These are phyloP conservation scores for Bipolaris victoriae DNA, from an alignment of 2,329 filamentous ascomycete species.

Conservation along the genomic window DNA sequence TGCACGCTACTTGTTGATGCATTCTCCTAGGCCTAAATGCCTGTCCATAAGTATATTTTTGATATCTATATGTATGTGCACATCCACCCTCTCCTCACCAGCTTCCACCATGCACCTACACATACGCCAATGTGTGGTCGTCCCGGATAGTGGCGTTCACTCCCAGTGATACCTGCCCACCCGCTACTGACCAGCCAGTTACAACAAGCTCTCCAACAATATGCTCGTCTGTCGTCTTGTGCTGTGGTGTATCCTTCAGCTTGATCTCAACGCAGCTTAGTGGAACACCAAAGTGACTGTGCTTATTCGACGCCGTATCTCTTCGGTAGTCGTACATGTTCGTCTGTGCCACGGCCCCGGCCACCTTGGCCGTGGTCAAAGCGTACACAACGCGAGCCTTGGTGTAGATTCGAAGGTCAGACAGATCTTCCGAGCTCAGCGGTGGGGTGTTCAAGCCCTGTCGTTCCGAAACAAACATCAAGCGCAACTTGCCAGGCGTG, in stretches of 20 bases:
- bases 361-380: constrained; percentile 80
- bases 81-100: neutral
- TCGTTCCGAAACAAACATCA: constrained; percentile 80
- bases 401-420: constrained; percentile 81
- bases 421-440: constrained; percentile 72
- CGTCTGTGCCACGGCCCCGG: constrained; percentile 86
- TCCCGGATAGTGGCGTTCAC: constrained; percentile 69
- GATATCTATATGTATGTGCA: neutral
- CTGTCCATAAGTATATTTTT: too few relatives aligned
- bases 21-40: too few relatives aligned
- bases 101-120: constrained; percentile 22
- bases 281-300: constrained; percentile 80
- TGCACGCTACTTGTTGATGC: neutral
- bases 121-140: constrained; percentile 73
- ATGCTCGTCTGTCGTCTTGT: constrained; percentile 68
- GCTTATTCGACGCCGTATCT: constrained; percentile 47
- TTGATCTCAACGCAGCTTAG: constrained; percentile 80
- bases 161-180: constrained; percentile 68
- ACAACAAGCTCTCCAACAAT: constrained; percentile 67
- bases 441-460: constrained; percentile 66
- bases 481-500: constrained; percentile 74
- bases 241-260: constrained; percentile 65
- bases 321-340: constrained; percentile 84
- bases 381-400: constrained; percentile 84
- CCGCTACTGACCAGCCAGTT: constrained; percentile 74